Percentiles rank a stretch among this genome's conserved stretches.
These are phyloP conservation scores for Eucalyptus cloeziana DNA, from an alignment of 345 rosid species.

Conservation along the genomic window DNA sequence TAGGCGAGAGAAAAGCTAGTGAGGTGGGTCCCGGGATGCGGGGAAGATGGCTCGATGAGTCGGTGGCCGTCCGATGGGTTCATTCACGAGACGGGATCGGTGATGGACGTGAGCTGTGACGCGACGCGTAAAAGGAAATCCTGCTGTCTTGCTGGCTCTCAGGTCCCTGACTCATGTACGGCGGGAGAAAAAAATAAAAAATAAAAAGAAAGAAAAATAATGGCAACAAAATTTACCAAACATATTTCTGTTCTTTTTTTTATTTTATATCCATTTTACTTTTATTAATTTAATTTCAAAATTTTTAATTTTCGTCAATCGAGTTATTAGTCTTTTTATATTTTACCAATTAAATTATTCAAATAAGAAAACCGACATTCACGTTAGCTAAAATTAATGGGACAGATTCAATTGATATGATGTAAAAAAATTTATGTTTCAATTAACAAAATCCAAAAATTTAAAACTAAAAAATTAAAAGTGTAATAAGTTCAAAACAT, in stretches of 20 bases:
- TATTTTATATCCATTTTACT: no score
- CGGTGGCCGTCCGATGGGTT: not conserved
- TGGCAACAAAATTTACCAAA: no score
- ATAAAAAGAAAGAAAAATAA: no score
- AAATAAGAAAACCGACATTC: not conserved
- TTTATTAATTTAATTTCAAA: no score
- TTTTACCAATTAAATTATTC: no score
- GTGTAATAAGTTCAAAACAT: accelerated
- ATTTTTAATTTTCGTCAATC: no score
- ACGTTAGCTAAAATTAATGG: no score
- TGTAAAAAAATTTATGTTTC: accelerated
- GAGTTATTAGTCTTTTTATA: no score
- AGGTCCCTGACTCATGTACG: not conserved
- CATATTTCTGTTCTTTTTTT: no score
- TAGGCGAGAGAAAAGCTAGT: not conserved
- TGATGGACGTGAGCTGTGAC: not conserved
- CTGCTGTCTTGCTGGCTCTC: not conserved
- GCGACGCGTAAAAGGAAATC: not conserved
- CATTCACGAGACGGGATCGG: not conserved
- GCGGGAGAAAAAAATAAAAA: not conserved
- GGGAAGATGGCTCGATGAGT: not conserved
- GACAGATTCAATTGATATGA: accelerated
- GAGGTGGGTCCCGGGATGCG: not conserved
- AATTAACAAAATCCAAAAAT: accelerated
- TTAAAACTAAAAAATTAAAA: no score